These are phyloP conservation scores for Macadamia tetraphylla DNA, from an alignment of 164 flowering plant species.

Conservation along the genomic window DNA sequence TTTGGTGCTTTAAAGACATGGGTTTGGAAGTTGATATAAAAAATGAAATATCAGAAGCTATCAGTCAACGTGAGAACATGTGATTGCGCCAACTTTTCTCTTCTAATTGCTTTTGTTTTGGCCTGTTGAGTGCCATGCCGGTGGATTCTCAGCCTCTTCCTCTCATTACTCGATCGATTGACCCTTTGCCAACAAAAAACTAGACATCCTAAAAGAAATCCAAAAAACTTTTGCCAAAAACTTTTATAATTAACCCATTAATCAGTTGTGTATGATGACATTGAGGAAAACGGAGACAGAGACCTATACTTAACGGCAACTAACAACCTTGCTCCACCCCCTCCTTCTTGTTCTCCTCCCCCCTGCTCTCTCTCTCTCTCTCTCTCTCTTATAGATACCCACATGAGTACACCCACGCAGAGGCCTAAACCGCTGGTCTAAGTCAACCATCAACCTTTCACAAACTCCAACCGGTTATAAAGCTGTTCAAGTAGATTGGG, in stretches of 20 bases:
- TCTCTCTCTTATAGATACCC: neutral
- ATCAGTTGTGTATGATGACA: neutral
- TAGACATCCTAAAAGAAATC: neutral
- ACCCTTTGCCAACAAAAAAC: neutral
- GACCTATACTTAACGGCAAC: neutral
- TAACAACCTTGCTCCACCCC: neutral
- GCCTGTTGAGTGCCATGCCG: neutral
- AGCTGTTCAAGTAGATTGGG: neutral
- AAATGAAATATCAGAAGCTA: neutral
- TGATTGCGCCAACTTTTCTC: neutral
- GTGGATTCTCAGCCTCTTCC: neutral
- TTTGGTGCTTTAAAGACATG: too few relatives aligned
- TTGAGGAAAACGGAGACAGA: neutral
- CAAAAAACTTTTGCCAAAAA: neutral
- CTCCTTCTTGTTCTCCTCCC: slow-evolving; percentile 1
- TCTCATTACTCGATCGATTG: neutral
- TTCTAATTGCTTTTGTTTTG: neutral
- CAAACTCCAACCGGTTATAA: neutral
- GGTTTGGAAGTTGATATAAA: too few relatives aligned
- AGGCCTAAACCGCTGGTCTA: neutral
- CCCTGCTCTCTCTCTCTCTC: neutral
- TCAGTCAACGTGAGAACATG: neutral
- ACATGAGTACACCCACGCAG: neutral
- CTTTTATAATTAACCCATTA: too few relatives aligned
- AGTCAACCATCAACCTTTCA: neutral